Base-by-base conservation (phyloP, 495 filamentous ascomycete species). In the Aspergillus sparsus region DNA sequence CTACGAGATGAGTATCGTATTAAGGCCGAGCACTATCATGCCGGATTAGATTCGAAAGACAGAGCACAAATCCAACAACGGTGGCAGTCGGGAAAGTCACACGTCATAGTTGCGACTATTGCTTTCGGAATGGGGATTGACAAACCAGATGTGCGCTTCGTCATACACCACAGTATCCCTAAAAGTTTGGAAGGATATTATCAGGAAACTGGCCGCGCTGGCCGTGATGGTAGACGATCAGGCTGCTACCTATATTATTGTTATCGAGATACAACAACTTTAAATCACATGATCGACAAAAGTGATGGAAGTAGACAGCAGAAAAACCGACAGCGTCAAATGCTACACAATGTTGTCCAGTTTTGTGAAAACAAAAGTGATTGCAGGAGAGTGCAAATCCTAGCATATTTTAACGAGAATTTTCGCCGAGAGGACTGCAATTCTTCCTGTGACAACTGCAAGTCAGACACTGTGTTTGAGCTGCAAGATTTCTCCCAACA, bases 71-170 rank as follows among this genome's bases (percentile, higher is more conserved):
- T 92, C 6, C 95, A 97, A 68, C 82, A 81, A 56, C 66, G 85
- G 5, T 99, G 94, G 94, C 95, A 98, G 68, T 68, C 71, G 21
- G 90, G 92, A 3, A 74, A 76, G 60, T 82, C 84, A 61, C 87
- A 96, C 60, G 91, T 99, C 36, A 93, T 99, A 27, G 94, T 99
- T 32, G 95, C 94, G n/a, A 99, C 94, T 0, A 97, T 98, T 71
- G 94, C 94, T 32, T 98, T 98, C 69, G 94, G 94, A 9, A 98
- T 98, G 94, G 94, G 94, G 13, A 98, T 98, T 55, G 94, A 98
- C 74, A 98, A 98, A 71, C 82, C 92, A 0, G 88, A 98, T 71
- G 93, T 98, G 39, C 89, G 94, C 11, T 97, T 93, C 64, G 92
- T 98, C 42, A 92, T 98, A 34, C 94, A 98, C 71, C 86, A 95